Percentiles rank a stretch among this genome's conserved stretches.
phyloP scores from a whole-genome alignment of 805 yeast genomes.

The Starmera caribaea region DNA sequence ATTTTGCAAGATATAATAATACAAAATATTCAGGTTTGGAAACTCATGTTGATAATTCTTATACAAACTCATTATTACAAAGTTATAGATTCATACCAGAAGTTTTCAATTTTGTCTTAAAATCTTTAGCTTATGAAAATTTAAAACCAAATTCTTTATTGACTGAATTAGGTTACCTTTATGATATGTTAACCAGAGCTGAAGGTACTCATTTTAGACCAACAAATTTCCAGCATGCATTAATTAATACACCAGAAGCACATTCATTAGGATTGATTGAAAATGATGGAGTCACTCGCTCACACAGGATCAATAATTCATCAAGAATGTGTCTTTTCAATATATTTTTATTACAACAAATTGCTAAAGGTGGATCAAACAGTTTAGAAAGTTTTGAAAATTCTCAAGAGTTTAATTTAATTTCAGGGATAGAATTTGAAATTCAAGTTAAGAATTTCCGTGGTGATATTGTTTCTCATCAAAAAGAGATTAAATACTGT shows the following conservation, averaged over 20 bases:
- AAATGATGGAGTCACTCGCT: slow-evolving; percentile 23
- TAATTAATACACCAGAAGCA: slow-evolving; percentile 42
- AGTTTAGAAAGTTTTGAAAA: slow-evolving; percentile 12
- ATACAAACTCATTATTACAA: slow-evolving; percentile 72
- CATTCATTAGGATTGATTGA: slow-evolving; percentile 41
- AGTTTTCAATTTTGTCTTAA: slow-evolving; percentile 54
- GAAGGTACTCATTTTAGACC: slow-evolving; percentile 72
- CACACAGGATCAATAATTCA: slow-evolving; percentile 10
- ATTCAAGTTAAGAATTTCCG: slow-evolving; percentile 27
- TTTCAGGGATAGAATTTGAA: slow-evolving; percentile 35
- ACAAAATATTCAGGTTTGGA: slow-evolving; percentile 81
- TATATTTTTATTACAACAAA: slow-evolving; percentile 43
- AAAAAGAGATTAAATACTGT: slow-evolving; percentile 3
- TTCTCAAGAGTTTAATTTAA: slow-evolving; percentile 13
- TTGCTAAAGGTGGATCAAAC: slow-evolving; percentile 39
- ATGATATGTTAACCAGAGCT: slow-evolving; percentile 85
- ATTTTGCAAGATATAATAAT: slow-evolving; percentile 73
- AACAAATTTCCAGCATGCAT: slow-evolving; percentile 58
- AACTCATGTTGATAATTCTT: slow-evolving; percentile 71
- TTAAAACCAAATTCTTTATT: slow-evolving; percentile 42
- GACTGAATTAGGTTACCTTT: slow-evolving; percentile 79
- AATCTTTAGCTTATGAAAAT: slow-evolving; percentile 44
- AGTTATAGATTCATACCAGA: slow-evolving; percentile 70
- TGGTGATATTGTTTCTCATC: slow-evolving; percentile 4
- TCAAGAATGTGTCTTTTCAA: slow-evolving; percentile 40